These are phyloP conservation scores for Antarctomyces pellizariae DNA, from an alignment of 495 filamentous ascomycete genomes.

Conservation along the genomic window DNA sequence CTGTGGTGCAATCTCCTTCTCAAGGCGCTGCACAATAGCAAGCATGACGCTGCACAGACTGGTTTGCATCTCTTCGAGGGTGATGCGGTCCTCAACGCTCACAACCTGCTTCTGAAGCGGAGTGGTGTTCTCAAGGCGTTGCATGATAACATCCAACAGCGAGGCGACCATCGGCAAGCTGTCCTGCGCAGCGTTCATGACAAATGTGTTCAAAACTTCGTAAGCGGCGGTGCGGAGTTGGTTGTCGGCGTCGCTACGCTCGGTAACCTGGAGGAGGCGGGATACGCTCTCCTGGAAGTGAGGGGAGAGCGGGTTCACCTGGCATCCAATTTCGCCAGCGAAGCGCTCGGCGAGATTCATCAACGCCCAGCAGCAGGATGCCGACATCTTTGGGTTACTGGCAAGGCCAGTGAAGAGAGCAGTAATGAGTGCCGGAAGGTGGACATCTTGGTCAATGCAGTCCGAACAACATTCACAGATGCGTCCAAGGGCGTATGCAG, in stretches of 20 bases:
- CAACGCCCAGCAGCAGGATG: conserved; percentile 94
- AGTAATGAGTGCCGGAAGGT: conserved; percentile 61
- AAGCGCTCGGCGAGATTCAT: conserved; percentile 98
- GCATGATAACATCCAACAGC: conserved; percentile 62
- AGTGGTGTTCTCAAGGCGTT: conserved; percentile 75
- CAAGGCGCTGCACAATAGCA: conserved; percentile 76
- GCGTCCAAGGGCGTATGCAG: conserved; percentile 83
- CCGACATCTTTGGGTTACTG: conserved; percentile 88
- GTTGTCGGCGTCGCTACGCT: conserved; percentile 62
- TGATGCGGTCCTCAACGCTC: conserved; percentile 84
- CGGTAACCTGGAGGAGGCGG: conserved; percentile 65
- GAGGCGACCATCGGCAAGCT: conserved; percentile 58
- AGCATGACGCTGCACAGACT: conserved; percentile 77
- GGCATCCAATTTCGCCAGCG: conserved; percentile 49
- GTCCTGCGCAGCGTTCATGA: conserved; percentile 70
- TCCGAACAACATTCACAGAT: conserved; percentile 81
- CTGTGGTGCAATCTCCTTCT: conserved; percentile 75
- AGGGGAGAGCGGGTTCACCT: conserved; percentile 64
- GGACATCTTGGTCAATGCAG: conserved; percentile 59
- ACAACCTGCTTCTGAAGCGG: conserved; percentile 86
- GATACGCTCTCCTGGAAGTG: conserved; percentile 86
- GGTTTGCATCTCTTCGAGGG: conserved; percentile 91
- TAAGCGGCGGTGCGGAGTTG: conserved; percentile 96
- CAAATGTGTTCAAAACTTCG: conserved; percentile 85
- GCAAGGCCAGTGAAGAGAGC: conserved; percentile 79